Percentiles rank a stretch among this genome's conserved stretches.
Conservation (phyloP, 1,284 basidiomycete species). For the Peniophora sp. region DNA sequence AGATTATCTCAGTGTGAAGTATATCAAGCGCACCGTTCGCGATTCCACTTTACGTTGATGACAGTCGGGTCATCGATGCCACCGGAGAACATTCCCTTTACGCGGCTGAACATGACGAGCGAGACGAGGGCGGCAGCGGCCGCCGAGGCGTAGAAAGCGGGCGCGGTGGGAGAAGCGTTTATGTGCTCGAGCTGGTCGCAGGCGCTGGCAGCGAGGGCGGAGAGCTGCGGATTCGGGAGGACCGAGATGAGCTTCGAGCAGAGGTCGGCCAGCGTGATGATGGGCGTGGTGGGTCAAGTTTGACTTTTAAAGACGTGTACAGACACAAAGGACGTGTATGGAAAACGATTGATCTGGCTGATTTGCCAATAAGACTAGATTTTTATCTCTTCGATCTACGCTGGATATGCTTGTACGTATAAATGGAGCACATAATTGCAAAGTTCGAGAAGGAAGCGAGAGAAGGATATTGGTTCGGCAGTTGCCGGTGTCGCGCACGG, state of each 20-base stretch:
- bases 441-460: background rate
- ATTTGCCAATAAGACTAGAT: no score
- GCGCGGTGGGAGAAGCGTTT: slow-evolving; percentile 6
- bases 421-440: no score
- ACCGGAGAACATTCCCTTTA: slow-evolving; percentile 17
- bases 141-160: slow-evolving; percentile 8
- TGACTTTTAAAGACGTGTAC: no score
- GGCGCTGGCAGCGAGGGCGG: background rate
- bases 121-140: slow-evolving; percentile 16
- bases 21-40: slow-evolving; percentile 35
- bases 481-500: background rate
- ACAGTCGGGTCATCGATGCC: slow-evolving; percentile 30
- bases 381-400: no score
- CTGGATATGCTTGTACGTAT: no score
- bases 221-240: background rate
- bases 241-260: background rate
- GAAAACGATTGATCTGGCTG: no score
- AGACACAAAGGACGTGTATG: no score
- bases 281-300: no score
- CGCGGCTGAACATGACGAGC: slow-evolving; percentile 24
- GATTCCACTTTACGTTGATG: slow-evolving; percentile 49
- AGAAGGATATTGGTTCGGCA: background rate
- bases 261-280: background rate
- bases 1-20: background rate
- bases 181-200: background rate